Base-by-base conservation (phyloP, 768 basidiomycete genomes). In the Serendipita vermifera region DNA sequence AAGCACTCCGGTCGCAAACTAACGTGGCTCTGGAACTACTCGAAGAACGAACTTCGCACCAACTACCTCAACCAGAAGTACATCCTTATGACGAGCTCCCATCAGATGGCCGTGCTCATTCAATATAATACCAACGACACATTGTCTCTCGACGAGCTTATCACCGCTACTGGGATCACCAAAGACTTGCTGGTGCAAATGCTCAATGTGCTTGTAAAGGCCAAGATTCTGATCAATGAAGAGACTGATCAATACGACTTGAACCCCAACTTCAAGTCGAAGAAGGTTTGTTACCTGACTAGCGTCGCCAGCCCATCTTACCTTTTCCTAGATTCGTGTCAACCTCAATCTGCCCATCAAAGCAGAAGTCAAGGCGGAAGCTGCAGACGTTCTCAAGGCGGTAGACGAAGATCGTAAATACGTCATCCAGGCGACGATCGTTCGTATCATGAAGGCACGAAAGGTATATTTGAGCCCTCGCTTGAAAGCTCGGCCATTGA, bases 1-100 rank as follows among this genome's bases (percentile, higher is more conserved):
- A 91, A 93, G 68, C 90, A 94, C 68, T 87, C 85, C 2, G 94
- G 92, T 13, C 85, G 94, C 59, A 94, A 94, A 66, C 77, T 99
- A 38, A 93, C 89, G 0, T 99, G 94, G 94, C 72, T 98, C 7
- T 99, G 96, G 96, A 94, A 97, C 65, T 89, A 93, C 68, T 91
- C 84, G 56, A 94, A 94, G 74, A 93, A 93, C 71, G 96, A 99
- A 67, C 77, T 99, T 4, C 81, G 85, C 56, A 93, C 93, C 60
- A 92, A 87, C 65, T 91, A 96, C 70, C 75, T 89, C 55, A 84
- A 83, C 64, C 90, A 92, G 70, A 96, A 92, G 69, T 97, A 97
- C 72, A 91, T 94, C 63, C 73, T 98, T 66, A 88, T 92, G 83
- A 90, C 89, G 31, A 92, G 87, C 63, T 80, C 91, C 6, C 97